These are phyloP conservation scores for Schwanniomyces vanrijiae DNA, from an alignment of 805 yeast genomes.

Conservation along the genomic window DNA sequence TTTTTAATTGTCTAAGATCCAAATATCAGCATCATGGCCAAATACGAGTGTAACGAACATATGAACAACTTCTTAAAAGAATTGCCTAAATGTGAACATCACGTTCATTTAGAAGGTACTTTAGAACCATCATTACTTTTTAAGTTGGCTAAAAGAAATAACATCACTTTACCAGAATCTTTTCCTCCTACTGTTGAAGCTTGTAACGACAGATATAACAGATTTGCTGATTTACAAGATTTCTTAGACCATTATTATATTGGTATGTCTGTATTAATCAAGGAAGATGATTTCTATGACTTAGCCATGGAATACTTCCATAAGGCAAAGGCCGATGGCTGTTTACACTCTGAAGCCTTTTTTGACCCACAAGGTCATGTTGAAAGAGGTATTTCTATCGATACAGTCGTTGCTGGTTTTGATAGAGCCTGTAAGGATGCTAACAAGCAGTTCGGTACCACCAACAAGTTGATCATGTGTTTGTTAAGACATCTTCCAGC, in stretches of 20 bases:
- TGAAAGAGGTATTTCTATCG: slow-evolving; percentile 61
- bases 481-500: slow-evolving; percentile 74
- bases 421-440: slow-evolving; percentile 68
- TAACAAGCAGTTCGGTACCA: slow-evolving; percentile 54
- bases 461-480: slow-evolving; percentile 79
- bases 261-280: slow-evolving; percentile 73
- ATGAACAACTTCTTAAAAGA: slow-evolving; percentile 58
- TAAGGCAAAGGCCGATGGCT: slow-evolving; percentile 58
- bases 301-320: slow-evolving; percentile 73
- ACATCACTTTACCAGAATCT: slow-evolving; percentile 54
- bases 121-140: slow-evolving; percentile 12
- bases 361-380: slow-evolving; percentile 87
- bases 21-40: slow-evolving; percentile 3
- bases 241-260: slow-evolving; percentile 77
- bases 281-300: slow-evolving; percentile 72
- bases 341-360: slow-evolving; percentile 72
- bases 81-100: slow-evolving; percentile 86
- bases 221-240: slow-evolving; percentile 71
- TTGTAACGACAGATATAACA: slow-evolving; percentile 56
- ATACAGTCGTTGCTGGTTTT: slow-evolving; percentile 64
- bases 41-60: slow-evolving; percentile 16
- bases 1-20: not conserved
- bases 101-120: slow-evolving; percentile 54
- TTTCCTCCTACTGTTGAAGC: slow-evolving; percentile 64
- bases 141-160: slow-evolving; percentile 40